Base-by-base conservation (phyloP, 192 early-diverging fungal species). In the Funneliformis geosporum region DNA sequence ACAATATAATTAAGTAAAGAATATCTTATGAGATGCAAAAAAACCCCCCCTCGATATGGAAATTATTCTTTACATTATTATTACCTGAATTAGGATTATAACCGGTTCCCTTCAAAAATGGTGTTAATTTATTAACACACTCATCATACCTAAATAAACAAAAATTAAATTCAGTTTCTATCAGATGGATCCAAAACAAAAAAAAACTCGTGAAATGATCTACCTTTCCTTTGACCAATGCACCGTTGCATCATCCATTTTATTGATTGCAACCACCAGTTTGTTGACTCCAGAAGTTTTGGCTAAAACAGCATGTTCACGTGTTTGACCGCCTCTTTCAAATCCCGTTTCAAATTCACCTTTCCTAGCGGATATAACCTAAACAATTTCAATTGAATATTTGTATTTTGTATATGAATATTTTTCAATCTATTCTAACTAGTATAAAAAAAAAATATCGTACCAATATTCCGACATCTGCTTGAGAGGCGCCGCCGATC, bases 311-410 rank as follows among this genome's bases (percentile, higher is more conserved):
- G 97, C 96, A 84, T 99, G 98, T 87, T 99, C 98, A 80, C 96
- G 94, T 7, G 97, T 99, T 87, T 99, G 98, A 46, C 98, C 98
- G 70, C 96, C 98, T 80, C 94, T 92, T 80, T 99, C 98, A 79
- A 99, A 99, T n/a, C 98, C 98, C 78, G 98, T 98, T 89, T 99
- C 98, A 79, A 99, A 99, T 86, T 99, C 98, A 81, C 98, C 98
- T 88, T 93, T 95, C 72, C 98, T 94, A 10, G 98, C 98, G 65
- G 97, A 98, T 70, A 99, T 96, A 8, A 93, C 77, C 77, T 79
- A 46, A 73, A 73, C 40, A 71, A 21, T 4, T 16, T 12, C 8
- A 38, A 28, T 4, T 10, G 18, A 25, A 23, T 14, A 25, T 12
- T 42, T 8, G 65, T 33, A 33, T 33, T 33, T 33, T 28, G 18